Conservation (phyloP, 768 basidiomycete species). For the Gloeopeniophorella convolvens region DNA sequence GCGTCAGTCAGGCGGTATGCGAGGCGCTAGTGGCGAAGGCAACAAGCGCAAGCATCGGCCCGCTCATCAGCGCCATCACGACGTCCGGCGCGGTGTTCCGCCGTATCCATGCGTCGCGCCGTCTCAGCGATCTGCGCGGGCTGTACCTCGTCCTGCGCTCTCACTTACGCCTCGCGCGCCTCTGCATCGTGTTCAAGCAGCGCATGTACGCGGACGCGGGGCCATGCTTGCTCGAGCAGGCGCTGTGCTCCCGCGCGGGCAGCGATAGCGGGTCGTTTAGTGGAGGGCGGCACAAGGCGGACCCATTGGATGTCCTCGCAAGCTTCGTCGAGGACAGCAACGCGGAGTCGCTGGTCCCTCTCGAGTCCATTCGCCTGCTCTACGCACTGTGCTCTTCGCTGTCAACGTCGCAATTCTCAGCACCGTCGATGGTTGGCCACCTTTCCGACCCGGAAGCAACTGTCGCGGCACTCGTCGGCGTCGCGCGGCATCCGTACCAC, state of each 20-base stretch:
- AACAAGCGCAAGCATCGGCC: constrained; percentile 73
- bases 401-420: constrained; percentile 50
- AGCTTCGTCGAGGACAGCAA: constrained; percentile 60
- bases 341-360: constrained; percentile 51
- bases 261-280: constrained; percentile 42
- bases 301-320: constrained; percentile 72
- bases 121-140: constrained; percentile 62
- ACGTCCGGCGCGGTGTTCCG: constrained; percentile 52
- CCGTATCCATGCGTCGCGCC: constrained; percentile 54
- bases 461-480: constrained; percentile 58
- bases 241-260: constrained; percentile 56
- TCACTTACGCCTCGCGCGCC: constrained; percentile 52
- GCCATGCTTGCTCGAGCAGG: constrained; percentile 66
- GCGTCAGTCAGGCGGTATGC: constrained; percentile 54
- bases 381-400: constrained; percentile 62
- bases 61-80: constrained; percentile 65
- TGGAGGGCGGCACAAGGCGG: constrained; percentile 42
- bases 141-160: constrained; percentile 65
- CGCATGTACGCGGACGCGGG: constrained; percentile 24
- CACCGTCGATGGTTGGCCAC: constrained; percentile 72
- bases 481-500: constrained; percentile 74
- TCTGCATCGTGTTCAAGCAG: constrained; percentile 62
- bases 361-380: constrained; percentile 63
- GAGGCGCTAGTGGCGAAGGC: constrained; percentile 71
- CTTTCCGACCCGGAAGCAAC: constrained; percentile 71